Percentiles rank a stretch among this genome's conserved stretches.
Conservation (phyloP, 805 yeast species). For the Phaffomyces antillensis region DNA sequence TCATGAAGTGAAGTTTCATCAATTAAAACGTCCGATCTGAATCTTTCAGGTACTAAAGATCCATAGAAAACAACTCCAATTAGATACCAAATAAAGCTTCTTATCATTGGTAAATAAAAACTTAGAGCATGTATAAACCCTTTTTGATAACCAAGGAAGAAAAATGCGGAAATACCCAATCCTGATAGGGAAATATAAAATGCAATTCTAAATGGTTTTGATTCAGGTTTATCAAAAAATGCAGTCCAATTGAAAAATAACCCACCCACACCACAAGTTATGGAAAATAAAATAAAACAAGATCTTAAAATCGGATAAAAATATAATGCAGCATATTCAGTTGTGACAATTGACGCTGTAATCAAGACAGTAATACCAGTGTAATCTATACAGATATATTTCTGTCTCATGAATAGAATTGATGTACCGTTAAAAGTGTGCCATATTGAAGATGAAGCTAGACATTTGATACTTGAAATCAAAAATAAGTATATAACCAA, state of each 20-base stretch:
- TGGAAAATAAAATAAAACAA: conserved; percentile 52
- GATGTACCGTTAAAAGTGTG: conserved; percentile 85
- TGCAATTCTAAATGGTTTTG: conserved; percentile 68
- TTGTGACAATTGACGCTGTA: conserved; percentile 80
- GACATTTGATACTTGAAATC: conserved; percentile 67
- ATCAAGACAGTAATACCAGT: conserved; percentile 89
- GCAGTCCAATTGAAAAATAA: conserved; percentile 88
- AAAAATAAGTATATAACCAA: conserved; percentile 57
- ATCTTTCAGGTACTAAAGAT: conserved; percentile 81
- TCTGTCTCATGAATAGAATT: conserved; percentile 49
- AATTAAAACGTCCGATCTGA: conserved; percentile 62
- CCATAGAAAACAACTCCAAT: conserved; percentile 86
- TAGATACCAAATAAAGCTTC: conserved; percentile 68
- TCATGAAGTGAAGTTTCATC: conserved; percentile 37
- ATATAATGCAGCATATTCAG: conserved; percentile 74
- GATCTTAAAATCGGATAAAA: conserved; percentile 44
- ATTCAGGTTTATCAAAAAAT: conserved; percentile 79
- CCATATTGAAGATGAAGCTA: conserved; percentile 78
- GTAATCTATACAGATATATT: conserved; percentile 90
- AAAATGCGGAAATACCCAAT: conserved; percentile 63
- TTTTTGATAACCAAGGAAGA: conserved; percentile 45
- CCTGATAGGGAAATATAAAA: conserved; percentile 76
- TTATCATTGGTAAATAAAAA: conserved; percentile 62
- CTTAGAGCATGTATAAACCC: conserved; percentile 46
- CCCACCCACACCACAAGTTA: conserved; percentile 64